Base-by-base conservation (phyloP, 768 basidiomycete genomes). In the Amanita fuliginea region DNA sequence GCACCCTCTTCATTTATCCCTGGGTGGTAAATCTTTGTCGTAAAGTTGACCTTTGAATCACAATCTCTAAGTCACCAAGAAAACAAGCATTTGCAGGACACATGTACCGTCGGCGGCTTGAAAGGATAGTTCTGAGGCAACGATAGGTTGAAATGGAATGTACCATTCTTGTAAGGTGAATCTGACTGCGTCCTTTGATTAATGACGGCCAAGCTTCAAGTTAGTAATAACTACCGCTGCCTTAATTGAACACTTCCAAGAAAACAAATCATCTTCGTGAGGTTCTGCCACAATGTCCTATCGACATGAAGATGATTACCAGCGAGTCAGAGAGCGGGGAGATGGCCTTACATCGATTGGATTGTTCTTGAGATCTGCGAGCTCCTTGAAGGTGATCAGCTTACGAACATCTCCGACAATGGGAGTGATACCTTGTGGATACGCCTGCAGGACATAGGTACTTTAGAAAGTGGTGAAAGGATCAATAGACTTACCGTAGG, bases 1-100 rank as follows among this genome's bases (percentile, higher is more conserved):
- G 76, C 72, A 30, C 89, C 89, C 60, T 92, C 87, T 50, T 91
- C 89, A 54, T 92, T 89, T 62, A 92, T 86, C 33, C 90, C 89
- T 22, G 89, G 89, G 63, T 92, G 89, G 61, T 92, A 92, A 41
- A 92, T 83, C 74, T 81, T 90, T 49, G 89, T 92, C 35, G 71
- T 78, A 64, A 92, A 91, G 33, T 77, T 79, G 36, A 92, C 86
- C 88, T 91, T 59, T 57, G 56, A 24, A 47, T 35, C 48, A 21
- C 37, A 36, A 53, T 53, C 51, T 47, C 48, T 39, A 32, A 47
- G n/a, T 36, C 37, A 49, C 47, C 44, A 32, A 4, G 47, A 37
- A 46, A 37, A 46, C 47, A 32, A n/a, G 46, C 26, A 35, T 11
- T 26, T 40, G 42, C 13, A 35, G 22, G 42, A 35, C 34, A 10